These are phyloP conservation scores for Isabelozyma rhagii DNA, from an alignment of 805 yeast genomes.

Conservation along the genomic window DNA sequence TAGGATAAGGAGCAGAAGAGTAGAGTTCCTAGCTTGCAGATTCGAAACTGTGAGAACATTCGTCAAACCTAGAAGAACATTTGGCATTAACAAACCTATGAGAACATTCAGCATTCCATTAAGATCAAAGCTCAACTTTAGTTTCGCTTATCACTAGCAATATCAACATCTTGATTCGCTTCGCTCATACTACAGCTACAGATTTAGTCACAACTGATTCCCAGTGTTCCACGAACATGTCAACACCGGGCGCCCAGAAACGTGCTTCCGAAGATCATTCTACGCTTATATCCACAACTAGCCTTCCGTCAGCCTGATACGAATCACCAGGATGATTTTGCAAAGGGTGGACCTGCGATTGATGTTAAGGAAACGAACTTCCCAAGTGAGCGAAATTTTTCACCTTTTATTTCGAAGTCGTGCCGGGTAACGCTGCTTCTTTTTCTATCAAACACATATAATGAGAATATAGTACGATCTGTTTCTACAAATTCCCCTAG, in stretches of 20 bases:
- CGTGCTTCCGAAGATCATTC: slow-evolving; percentile 41
- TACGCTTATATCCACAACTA: slow-evolving; percentile 35
- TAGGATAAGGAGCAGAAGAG: not conserved
- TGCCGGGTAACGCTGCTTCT: slow-evolving; percentile 8
- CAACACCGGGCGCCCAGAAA: slow-evolving; percentile 48
- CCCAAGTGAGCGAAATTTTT: slow-evolving; percentile 1
- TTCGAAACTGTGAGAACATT: not conserved
- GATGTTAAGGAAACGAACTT: slow-evolving; percentile 25
- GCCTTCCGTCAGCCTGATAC: slow-evolving; percentile 18
- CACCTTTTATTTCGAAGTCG: slow-evolving; percentile 1
- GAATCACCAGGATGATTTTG: slow-evolving; percentile 10
- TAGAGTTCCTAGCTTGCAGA: not conserved
- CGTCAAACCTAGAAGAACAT: no score
- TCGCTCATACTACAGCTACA: not conserved
- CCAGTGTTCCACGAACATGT: slow-evolving; percentile 38
- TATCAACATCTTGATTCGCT: not conserved
- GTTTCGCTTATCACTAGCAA: no score
- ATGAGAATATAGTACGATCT: no score
- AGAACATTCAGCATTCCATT: no score
- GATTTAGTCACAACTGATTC: slow-evolving; percentile 45
- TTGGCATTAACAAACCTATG: no score
- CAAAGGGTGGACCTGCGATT: slow-evolving; percentile 36
- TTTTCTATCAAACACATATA: not conserved
- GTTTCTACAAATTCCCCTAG: not conserved
- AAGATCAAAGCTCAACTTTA: no score